Evolutionary conservation across 345 rosid species (phyloP).

Genomic region (Atalantia buxifolia): DNA sequence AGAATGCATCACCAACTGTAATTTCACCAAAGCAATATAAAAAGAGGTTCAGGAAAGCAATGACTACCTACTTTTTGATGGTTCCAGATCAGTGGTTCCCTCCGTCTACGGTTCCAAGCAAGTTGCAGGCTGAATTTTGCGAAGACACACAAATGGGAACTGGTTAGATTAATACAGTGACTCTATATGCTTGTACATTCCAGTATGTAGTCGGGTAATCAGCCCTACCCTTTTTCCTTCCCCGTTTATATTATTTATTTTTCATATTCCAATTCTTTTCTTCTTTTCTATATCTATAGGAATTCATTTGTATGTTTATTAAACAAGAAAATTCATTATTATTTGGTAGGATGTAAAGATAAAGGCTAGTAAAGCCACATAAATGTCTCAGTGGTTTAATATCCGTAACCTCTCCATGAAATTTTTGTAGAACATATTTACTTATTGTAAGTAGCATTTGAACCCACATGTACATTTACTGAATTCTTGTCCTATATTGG

Average conservation of each 20-base stretch:
- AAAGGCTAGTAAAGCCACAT: conserved; percentile 34
- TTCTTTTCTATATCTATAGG: conserved; percentile 10
- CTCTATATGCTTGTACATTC: conserved; percentile 36
- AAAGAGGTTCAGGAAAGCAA: conserved; percentile 93
- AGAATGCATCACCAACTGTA: conserved; percentile 75
- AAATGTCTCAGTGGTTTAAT: conserved; percentile 41
- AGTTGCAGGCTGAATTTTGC: conserved; percentile 53
- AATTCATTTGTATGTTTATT: conserved; percentile 22
- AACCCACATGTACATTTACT: conserved; percentile 13
- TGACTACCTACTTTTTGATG: conserved; percentile 89
- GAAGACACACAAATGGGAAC: conserved; percentile 46
- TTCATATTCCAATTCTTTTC: conserved; percentile 23
- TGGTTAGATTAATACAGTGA: conserved; percentile 31
- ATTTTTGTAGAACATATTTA: conserved; percentile 39
- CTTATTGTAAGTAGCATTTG: conserved; percentile 22
- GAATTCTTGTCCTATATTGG: conserved; percentile 18
- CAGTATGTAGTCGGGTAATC: conserved; percentile 16
- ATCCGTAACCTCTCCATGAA: conserved; percentile 36
- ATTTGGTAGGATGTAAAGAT: conserved; percentile 39
- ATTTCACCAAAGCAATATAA: conserved; percentile 97
- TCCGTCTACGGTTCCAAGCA: conserved; percentile 39
- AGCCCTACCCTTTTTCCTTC: conserved; percentile 9
- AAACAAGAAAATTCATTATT: conserved; percentile 18
- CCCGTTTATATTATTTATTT: conserved; percentile 8
- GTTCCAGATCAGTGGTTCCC: conserved; percentile 98